Evolutionary conservation across 305 asterid species (phyloP), one percentile per base, ranked within the genome.

Genomic region (Nicotiana rustica): DNA sequence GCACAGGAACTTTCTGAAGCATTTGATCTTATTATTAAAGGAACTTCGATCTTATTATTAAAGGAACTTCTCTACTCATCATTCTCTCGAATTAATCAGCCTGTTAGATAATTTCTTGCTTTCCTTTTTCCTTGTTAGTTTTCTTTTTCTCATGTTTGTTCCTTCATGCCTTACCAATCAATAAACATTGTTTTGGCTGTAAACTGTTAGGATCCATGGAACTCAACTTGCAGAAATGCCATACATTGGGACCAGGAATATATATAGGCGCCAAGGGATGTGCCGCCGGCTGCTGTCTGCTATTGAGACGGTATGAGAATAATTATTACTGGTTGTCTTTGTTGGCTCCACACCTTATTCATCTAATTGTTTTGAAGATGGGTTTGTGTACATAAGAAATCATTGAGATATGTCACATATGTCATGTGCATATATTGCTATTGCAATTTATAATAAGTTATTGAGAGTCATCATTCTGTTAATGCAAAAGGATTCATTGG

Each of bases 181-280:
- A 55, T 76, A 55, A 76, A 76, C 44, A 55, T 59, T 76, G 66
- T 76, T 76, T 76, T 76, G 66, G n/a, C 10, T 31, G 80, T 55
- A 76, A 52, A 59, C 21, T 55, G 25, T 66, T 87, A 96, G 99
- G 91, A 89, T 96, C 73, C 99, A 91, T 86, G 99, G 99, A 57
- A 90, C 89, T 59, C 91, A 88, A 86, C 94, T 97, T 77, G 99
- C 98, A 85, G 99, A 97, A 93, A 97, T 97, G 99, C 99, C 99
- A 78, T 97, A 95, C 87, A 94, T 97, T 59, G 99, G 95, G 68
- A 95, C 99, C 49, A 97, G 99, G 71, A 90, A 86, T 79, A 90
- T 90, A 81, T 95, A 95, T 86, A 92, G 99, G 86, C 98, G 97
- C 82, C 99, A 97, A 85, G 99, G 99, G 85, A 95, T 95, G 99